These are phyloP conservation scores for Luzula sylvatica DNA, from an alignment of 176 grass and related monocot genomes.

Conservation along the genomic window DNA sequence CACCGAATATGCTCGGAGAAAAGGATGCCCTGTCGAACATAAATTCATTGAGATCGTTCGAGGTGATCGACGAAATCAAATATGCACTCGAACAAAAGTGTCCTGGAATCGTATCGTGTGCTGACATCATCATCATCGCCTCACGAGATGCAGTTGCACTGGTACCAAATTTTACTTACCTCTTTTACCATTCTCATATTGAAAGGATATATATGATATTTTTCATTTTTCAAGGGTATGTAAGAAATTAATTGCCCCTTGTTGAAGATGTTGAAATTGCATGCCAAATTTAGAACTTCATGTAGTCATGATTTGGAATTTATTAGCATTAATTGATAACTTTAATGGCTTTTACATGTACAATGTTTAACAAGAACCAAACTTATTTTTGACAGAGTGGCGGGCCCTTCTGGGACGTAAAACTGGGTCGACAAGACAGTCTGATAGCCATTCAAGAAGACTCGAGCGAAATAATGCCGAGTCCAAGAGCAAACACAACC, in stretches of 20 bases:
- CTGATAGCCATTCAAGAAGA: conserved; percentile 66
- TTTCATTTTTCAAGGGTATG: no score
- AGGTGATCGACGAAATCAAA: conserved; percentile 78
- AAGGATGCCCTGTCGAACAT: conserved; percentile 83
- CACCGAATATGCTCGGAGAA: conserved; percentile 58
- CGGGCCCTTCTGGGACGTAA: conserved; percentile 72
- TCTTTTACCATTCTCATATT: neutral
- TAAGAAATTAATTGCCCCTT: no score
- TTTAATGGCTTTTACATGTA: no score
- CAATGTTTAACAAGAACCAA: neutral
- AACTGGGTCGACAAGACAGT: conserved; percentile 69
- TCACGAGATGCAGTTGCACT: conserved; percentile 56
- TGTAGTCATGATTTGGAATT: no score
- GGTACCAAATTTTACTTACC: conserved; percentile 29
- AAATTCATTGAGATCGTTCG: conserved; percentile 77
- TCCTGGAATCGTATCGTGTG: conserved; percentile 54
- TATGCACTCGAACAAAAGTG: conserved; percentile 48
- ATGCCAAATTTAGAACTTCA: no score
- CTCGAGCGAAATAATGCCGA: conserved; percentile 69
- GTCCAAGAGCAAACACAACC: conserved; percentile 59
- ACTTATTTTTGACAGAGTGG: conserved; percentile 37
- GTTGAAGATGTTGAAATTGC: no score
- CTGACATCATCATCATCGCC: conserved; percentile 45
- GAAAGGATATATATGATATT: no score
- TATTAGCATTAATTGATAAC: no score